Percentiles rank a stretch among this genome's conserved stretches.
These are phyloP conservation scores for Linnemannia elongata DNA, from an alignment of 192 early-diverging fungal species.

Conservation along the genomic window DNA sequence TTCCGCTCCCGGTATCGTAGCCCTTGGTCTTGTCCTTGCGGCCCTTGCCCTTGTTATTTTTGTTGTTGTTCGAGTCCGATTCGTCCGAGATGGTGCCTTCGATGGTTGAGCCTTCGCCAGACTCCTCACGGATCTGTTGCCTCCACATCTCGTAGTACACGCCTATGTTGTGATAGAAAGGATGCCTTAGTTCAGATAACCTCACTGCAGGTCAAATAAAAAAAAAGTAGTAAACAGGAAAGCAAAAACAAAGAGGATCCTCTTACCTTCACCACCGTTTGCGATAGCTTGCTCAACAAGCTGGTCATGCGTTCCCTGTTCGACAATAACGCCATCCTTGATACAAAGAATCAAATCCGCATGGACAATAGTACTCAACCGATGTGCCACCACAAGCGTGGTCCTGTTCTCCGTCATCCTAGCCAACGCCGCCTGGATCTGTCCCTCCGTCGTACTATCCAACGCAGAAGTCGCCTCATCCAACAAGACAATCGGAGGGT, in stretches of 20 bases:
- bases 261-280: slow-evolving; percentile 55
- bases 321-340: slow-evolving; percentile 84
- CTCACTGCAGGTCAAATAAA: not conserved
- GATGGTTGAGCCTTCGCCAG: slow-evolving; percentile 23
- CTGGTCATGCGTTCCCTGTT: slow-evolving; percentile 86
- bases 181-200: not conserved
- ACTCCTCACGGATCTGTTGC: slow-evolving; percentile 83
- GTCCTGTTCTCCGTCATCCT: slow-evolving; percentile 86
- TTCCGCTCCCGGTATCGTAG: not conserved
- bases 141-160: slow-evolving; percentile 95
- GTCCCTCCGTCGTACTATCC: slow-evolving; percentile 73
- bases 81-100: slow-evolving; percentile 34
- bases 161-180: slow-evolving; percentile 43
- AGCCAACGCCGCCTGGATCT: slow-evolving; percentile 87
- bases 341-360: slow-evolving; percentile 89
- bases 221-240: not conserved
- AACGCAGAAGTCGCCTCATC: slow-evolving; percentile 92
- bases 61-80: slow-evolving; percentile 17
- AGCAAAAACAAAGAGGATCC: not conserved
- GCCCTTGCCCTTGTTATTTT: slow-evolving; percentile 25
- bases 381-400: slow-evolving; percentile 89
- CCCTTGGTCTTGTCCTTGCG: slow-evolving; percentile 23
- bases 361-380: slow-evolving; percentile 87
- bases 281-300: slow-evolving; percentile 67
- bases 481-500: slow-evolving; percentile 74